These are phyloP conservation scores for Crithidia sp. DNA, from an alignment of 208 protist genomes.

Conservation along the genomic window DNA sequence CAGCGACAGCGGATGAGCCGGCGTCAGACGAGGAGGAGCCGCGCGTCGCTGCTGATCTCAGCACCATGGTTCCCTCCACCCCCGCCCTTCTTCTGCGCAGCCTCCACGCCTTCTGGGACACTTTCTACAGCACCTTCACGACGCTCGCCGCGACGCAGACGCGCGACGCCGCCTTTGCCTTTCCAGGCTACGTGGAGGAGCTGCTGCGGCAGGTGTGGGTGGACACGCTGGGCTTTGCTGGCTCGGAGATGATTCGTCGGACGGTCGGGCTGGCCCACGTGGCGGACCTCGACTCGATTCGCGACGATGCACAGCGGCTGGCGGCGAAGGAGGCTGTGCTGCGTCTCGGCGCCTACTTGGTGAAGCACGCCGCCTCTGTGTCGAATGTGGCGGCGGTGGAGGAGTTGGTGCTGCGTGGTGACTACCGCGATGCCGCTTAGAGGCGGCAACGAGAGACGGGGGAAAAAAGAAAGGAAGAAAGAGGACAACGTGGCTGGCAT, in stretches of 20 bases:
- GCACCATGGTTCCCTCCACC: constrained; percentile 25
- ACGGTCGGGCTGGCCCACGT: constrained; percentile 45
- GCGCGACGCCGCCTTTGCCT: constrained; percentile 34
- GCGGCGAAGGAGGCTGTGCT: constrained; percentile 25
- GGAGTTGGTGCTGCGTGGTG: constrained; percentile 17
- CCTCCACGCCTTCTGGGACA: constrained; percentile 26
- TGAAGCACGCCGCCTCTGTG: constrained; percentile 23
- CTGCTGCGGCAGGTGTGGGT: constrained; percentile 32
- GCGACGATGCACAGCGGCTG: constrained; percentile 13
- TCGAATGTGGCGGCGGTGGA: constrained; percentile 12
- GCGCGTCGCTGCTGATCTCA: constrained; percentile 30
- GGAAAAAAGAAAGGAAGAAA: not conserved
- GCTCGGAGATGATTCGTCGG: constrained; percentile 43
- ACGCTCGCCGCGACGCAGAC: constrained; percentile 17
- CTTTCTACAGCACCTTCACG: constrained; percentile 33
- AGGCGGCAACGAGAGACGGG: not conserved
- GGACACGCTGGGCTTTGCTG: constrained; percentile 43
- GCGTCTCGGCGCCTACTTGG: constrained; percentile 33
- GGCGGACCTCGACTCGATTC: constrained; percentile 41
- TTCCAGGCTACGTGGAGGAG: constrained; percentile 17
- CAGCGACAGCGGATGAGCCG: not conserved
- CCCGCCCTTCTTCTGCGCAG: constrained; percentile 22
- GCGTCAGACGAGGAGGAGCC: constrained; percentile 25
- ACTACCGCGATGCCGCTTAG: constrained; percentile 14
- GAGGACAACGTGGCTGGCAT: no score